These are phyloP conservation scores for Chlorella sp. DNA, from an alignment of 139 green algal genomes.

Conservation along the genomic window DNA sequence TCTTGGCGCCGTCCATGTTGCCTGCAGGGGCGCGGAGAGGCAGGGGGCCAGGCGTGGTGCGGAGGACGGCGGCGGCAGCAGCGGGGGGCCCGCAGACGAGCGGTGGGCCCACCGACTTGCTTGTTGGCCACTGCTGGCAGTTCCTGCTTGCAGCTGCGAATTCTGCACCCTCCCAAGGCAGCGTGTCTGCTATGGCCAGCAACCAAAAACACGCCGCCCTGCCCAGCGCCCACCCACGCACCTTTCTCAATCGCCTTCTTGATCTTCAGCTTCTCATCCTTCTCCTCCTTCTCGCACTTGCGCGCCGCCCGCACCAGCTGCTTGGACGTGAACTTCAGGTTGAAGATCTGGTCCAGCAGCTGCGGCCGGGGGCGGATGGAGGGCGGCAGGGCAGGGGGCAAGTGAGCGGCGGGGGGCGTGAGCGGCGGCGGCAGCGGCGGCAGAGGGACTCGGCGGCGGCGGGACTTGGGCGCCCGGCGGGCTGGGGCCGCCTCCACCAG, in stretches of 20 bases:
- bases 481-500: too few species aligned
- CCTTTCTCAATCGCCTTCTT: constrained; percentile 99
- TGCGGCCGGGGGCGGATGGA: too few species aligned
- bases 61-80: too few species aligned
- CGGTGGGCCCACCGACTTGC: too few species aligned
- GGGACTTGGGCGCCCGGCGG: not conserved
- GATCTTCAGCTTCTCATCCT: constrained; percentile 91
- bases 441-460: not conserved
- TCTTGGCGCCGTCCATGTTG: constrained; percentile 92
- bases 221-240: not conserved
- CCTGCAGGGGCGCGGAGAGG: constrained; percentile 46
- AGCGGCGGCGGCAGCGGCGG: not conserved
- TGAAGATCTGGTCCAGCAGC: constrained; percentile 94
- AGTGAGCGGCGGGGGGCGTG: not conserved
- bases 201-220: not conserved
- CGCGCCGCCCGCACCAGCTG: constrained; percentile 79
- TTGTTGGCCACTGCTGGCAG: too few species aligned
- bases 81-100: too few species aligned
- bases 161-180: too few species aligned
- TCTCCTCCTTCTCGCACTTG: constrained; percentile 98
- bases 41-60: too few species aligned
- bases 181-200: too few species aligned
- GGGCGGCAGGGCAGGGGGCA: too few species aligned
- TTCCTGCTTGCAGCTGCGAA: too few species aligned
- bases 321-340: constrained; percentile 96